A percentile compares a stretch with the other conserved stretches of the same genome.
phyloP scores from a whole-genome alignment of 768 basidiomycete species.

The Termitomyces titanicus region DNA sequence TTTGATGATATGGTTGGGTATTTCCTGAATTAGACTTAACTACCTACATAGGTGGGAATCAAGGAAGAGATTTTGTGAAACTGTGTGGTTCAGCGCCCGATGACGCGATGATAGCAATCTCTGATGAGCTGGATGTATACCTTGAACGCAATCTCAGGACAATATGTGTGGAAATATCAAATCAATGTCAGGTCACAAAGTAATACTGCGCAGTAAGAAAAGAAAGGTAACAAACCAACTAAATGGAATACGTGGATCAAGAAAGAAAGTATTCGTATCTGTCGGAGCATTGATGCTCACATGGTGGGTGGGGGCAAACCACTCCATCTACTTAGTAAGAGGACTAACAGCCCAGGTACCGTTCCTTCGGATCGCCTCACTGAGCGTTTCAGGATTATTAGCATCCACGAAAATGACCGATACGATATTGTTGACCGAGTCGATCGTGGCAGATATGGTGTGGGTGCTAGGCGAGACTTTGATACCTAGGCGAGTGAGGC shows the following conservation, averaged over 20 bases:
- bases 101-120: background rate
- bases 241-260: background rate
- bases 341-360: background rate
- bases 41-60: background rate
- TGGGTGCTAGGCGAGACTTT: background rate
- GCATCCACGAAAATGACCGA: background rate
- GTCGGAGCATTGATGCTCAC: no score
- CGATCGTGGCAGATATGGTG: background rate
- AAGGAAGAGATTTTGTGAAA: no score
- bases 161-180: background rate
- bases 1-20: no score
- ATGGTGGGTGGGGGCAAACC: no score
- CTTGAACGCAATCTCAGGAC: background rate
- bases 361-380: no score
- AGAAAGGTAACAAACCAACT: background rate
- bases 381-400: background rate
- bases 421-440: background rate
- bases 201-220: background rate
- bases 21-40: background rate
- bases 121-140: background rate
- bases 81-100: background rate
- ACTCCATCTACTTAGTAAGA: no score
- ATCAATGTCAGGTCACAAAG: background rate
- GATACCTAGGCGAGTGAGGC: background rate
- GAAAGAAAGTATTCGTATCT: no score